Conservation (phyloP, 2,329 filamentous ascomycete species). For the Exophiala alcalophila region DNA sequence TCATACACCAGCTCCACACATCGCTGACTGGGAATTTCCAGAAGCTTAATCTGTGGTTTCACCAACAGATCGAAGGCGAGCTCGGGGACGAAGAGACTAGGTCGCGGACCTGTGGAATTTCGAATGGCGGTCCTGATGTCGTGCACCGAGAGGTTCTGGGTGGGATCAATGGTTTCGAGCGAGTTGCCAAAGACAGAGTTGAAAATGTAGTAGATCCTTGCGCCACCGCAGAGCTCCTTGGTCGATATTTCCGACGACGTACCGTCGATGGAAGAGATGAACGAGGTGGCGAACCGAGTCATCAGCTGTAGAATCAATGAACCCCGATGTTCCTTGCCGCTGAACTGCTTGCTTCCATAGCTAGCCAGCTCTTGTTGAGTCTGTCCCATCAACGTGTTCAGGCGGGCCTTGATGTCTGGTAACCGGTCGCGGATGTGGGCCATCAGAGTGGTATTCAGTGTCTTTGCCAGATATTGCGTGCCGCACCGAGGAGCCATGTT, state of each 20-base stretch:
- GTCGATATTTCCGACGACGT: constrained; percentile 98
- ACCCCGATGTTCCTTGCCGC: constrained; percentile 91
- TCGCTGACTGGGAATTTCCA: constrained; percentile 90
- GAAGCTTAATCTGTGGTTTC: constrained; percentile 95
- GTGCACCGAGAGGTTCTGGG: constrained; percentile 85
- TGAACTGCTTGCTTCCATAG: constrained; percentile 97
- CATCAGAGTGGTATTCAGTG: constrained; percentile 93
- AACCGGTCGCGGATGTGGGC: constrained; percentile 90
- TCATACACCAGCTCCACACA: constrained; percentile 98
- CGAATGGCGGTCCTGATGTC: constrained; percentile 97
- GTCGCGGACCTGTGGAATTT: constrained; percentile 93
- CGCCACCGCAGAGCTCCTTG: constrained; percentile 92
- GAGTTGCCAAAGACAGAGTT: constrained; percentile 98
- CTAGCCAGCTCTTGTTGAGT: constrained; percentile 97
- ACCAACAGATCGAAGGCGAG: constrained; percentile 96
- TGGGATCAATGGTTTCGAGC: constrained; percentile 92
- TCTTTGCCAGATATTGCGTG: constrained; percentile 91
- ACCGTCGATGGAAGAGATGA: constrained; percentile 97
- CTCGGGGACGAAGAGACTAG: constrained; percentile 94
- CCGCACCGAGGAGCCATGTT: constrained; percentile 94
- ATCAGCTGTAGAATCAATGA: constrained; percentile 94
- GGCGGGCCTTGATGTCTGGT: constrained; percentile 94
- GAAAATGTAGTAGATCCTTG: constrained; percentile 97
- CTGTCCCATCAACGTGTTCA: constrained; percentile 99
- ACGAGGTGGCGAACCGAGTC: constrained; percentile 96